Base-by-base conservation (phyloP, 306 rosid genomes). In the Ormosia emarginata region DNA sequence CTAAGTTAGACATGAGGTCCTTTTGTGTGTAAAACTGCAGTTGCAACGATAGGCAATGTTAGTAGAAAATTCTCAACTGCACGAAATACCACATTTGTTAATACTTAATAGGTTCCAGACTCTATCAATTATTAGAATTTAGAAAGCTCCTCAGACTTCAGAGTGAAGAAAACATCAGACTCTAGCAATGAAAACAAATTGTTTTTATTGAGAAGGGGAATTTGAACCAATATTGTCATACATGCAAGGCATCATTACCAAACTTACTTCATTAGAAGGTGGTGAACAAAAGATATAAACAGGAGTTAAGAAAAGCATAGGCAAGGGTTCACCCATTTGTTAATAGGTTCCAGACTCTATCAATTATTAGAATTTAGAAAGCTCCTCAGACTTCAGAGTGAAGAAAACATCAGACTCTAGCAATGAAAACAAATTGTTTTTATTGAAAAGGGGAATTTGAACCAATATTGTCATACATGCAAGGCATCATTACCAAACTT, bases 1-100 rank as follows among this genome's bases (percentile, higher is more conserved):
- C 96, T 81, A 79, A 29, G 59, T 83, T 77, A 81, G 93, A 87
- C 92, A 87, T 82, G 82, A 77, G 73, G 59, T 77, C 79, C 85
- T 85, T 80, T 71, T 67, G 81, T 62, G 71, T 59, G 77, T 79
- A 47, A 87, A 80, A 65, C 75, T 62, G 83, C 77, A 78, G 56
- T 79, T 74, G 83, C 82, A 91, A 64, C 50, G 77, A 77, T 59
- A 85, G 44, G 12, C n/a, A 34, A 47, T 15, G 57, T 81, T 74
- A 78, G 68, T 8, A 81, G 10, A 78, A 46, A 81, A 74, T 5
- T 68, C 74, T 52, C 77, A 67, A 53, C 17, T 10, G 36, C 18
- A 17, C 3, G 32, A 81, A 73, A 79, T 40, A 64, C 63, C 41
- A 74, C 67, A 64, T 53, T 76, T 7, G 49, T n/a, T n/a, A n/a